Conservation (phyloP, 495 filamentous ascomycete species). For the Delitschia confertaspora region DNA sequence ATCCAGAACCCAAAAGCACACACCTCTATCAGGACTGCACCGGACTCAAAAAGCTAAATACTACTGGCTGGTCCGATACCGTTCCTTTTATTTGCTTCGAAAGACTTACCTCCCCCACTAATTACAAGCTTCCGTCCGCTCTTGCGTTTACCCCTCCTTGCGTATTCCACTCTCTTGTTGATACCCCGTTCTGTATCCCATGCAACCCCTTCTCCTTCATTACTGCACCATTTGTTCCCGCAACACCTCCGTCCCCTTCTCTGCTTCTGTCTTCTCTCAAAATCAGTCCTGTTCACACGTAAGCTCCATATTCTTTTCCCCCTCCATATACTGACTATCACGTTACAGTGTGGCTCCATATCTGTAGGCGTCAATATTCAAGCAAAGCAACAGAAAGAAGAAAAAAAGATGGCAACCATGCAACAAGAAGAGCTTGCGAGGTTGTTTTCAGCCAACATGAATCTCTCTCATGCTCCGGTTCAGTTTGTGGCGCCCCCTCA, state of each 20-base stretch:
- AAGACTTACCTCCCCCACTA: conserved; percentile 15
- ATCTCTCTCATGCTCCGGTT: conserved; percentile 19
- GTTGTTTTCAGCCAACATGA: conserved; percentile 34
- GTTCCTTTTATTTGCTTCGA: conserved; percentile 2
- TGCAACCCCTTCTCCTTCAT: conserved; percentile 35
- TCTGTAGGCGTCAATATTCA: conserved; percentile 30
- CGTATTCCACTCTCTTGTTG: conserved; percentile 2
- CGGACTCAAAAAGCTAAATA: conserved; percentile 12
- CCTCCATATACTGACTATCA: conserved; percentile 22
- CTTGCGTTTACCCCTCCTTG: background rate
- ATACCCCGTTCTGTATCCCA: conserved; percentile 16
- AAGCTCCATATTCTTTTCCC: conserved; percentile 21
- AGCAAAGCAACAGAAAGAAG: conserved; percentile 24
- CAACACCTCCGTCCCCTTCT: conserved; percentile 34
- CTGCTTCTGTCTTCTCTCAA: conserved; percentile 34
- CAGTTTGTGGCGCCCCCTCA: conserved; percentile 9
- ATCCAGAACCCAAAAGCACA: background rate
- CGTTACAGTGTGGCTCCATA: conserved; percentile 33
- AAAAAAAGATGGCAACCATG: conserved; percentile 26
- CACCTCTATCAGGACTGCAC: conserved; percentile 5
- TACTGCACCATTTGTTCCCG: conserved; percentile 33
- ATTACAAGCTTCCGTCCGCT: conserved; percentile 8
- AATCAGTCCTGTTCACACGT: conserved; percentile 34
- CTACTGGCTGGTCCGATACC: conserved; percentile 6
- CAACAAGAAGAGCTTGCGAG: conserved; percentile 36